Conservation (phyloP, 768 basidiomycete genomes). For the Sarcomyxa edulis region DNA sequence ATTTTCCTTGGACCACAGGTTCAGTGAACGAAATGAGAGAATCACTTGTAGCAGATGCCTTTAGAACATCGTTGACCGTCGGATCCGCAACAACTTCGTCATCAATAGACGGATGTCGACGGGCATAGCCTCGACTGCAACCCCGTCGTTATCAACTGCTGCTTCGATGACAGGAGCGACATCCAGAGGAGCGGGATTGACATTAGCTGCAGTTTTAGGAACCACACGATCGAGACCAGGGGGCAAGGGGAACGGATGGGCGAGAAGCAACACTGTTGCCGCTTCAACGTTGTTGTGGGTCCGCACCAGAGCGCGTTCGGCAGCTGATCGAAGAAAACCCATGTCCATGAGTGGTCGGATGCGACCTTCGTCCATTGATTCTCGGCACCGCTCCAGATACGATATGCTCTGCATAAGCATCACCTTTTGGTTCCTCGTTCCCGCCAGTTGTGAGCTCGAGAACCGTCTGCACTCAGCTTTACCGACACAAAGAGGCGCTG, state of each 20-base stretch:
- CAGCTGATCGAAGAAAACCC: slow-evolving; percentile 92
- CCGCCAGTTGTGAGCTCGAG: slow-evolving; percentile 52
- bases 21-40: too few species aligned
- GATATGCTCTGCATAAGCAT: too few species aligned
- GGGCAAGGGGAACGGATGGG: slow-evolving; percentile 73
- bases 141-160: too few species aligned
- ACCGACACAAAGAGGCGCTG: slow-evolving; percentile 69
- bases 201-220: slow-evolving; percentile 17
- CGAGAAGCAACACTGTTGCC: slow-evolving; percentile 83
- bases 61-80: too few species aligned
- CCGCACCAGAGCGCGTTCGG: slow-evolving; percentile 76
- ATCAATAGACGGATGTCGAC: too few species aligned
- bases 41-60: too few species aligned
- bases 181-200: too few species aligned
- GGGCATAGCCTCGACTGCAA: too few species aligned
- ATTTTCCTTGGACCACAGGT: slow-evolving; percentile 30
- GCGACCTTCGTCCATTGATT: slow-evolving; percentile 77
- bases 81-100: too few species aligned
- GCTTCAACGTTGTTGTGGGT: slow-evolving; percentile 85
- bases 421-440: not conserved
- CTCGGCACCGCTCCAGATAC: too few species aligned
- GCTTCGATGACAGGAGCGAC: slow-evolving; percentile 11
- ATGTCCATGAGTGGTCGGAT: slow-evolving; percentile 88
- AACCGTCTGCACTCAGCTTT: too few species aligned
- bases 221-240: slow-evolving; percentile 54